Conservation (phyloP, 129 eudicot species). For the Flaveria ramosissima region DNA sequence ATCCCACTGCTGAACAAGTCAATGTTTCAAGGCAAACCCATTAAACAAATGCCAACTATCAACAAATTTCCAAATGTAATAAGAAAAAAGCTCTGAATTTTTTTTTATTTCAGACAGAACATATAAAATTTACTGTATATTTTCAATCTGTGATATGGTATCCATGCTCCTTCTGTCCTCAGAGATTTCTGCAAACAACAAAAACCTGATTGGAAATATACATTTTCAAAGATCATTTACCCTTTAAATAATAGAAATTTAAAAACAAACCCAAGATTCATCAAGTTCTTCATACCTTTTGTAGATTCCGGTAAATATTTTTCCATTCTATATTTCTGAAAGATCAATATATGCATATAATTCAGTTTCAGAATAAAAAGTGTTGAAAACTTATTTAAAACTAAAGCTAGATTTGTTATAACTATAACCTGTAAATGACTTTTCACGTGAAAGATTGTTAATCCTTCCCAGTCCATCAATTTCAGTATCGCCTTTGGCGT, state of each 20-base stretch:
- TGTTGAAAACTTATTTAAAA: slow-evolving; percentile 8
- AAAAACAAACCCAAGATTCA: not conserved
- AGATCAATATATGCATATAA: not conserved
- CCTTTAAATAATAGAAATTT: not conserved
- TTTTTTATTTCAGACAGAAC: not conserved
- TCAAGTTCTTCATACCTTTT: not conserved
- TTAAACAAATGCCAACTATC: not conserved
- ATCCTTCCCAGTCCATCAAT: slow-evolving; percentile 82
- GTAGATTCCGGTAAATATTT: slow-evolving; percentile 37
- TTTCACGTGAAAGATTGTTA: slow-evolving; percentile 90
- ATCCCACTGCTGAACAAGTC: slow-evolving; percentile 45
- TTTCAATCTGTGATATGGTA: slow-evolving; percentile 48
- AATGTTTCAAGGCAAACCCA: not conserved
- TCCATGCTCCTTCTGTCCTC: slow-evolving; percentile 42
- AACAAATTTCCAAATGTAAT: not conserved
- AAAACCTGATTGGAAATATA: not conserved
- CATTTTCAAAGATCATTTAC: not conserved
- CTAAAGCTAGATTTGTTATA: not conserved
- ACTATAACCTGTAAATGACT: slow-evolving; percentile 83
- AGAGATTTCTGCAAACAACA: slow-evolving; percentile 44
- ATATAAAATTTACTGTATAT: slow-evolving; percentile 46
- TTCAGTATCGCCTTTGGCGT: slow-evolving; percentile 89
- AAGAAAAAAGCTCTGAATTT: not conserved
- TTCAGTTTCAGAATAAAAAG: not conserved
- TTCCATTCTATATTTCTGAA: slow-evolving; percentile 83